These are phyloP conservation scores for Blastobotrys arbuscula DNA, from an alignment of 1,139 yeast species.

Conservation along the genomic window DNA sequence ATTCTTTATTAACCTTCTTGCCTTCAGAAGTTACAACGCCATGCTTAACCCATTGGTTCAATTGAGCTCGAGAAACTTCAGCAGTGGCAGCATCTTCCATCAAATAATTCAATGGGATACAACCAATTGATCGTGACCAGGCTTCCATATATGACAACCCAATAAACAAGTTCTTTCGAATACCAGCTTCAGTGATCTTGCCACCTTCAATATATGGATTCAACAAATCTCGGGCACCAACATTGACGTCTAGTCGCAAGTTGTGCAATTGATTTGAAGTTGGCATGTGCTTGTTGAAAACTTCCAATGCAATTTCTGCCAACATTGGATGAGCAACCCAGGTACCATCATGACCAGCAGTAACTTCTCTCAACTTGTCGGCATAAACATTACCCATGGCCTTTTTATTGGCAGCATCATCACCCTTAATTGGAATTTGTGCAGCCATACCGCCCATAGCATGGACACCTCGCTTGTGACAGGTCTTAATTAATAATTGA, in stretches of 20 bases:
- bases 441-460: constrained; percentile 90
- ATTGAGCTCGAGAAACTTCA: constrained; percentile 75
- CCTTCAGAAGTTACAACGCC: constrained; percentile 55
- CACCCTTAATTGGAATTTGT: constrained; percentile 70
- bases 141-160: constrained; percentile 79
- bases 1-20: constrained; percentile 55
- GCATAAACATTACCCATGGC: constrained; percentile 69
- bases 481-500: constrained; percentile 58
- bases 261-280: constrained; percentile 75
- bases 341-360: constrained; percentile 74
- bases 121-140: constrained; percentile 74
- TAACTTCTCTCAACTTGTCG: constrained; percentile 70
- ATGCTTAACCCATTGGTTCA: constrained; percentile 82
- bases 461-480: constrained; percentile 70
- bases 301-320: constrained; percentile 68
- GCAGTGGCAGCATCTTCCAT: constrained; percentile 92
- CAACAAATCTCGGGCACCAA: constrained; percentile 63
- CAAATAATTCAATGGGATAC: constrained; percentile 75
- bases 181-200: constrained; percentile 64
- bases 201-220: constrained; percentile 65
- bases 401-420: constrained; percentile 53
- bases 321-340: constrained; percentile 83
- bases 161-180: constrained; percentile 62
- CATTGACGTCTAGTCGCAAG: constrained; percentile 43
- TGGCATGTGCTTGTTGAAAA: constrained; percentile 76